These are phyloP conservation scores for Botrytis galanthina DNA, from an alignment of 2,329 filamentous ascomycete species.

Conservation along the genomic window DNA sequence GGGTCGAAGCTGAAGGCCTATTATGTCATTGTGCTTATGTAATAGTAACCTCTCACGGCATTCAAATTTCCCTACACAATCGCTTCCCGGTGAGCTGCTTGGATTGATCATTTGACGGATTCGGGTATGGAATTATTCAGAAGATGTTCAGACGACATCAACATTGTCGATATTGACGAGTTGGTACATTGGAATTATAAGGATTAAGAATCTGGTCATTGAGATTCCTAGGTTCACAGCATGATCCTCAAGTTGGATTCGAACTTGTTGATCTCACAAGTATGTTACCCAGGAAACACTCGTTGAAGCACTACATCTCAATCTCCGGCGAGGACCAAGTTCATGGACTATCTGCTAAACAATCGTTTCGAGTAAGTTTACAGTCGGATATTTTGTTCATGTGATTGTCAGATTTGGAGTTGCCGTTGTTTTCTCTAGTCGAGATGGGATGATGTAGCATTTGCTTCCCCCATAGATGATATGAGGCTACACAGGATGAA, in stretches of 20 bases:
- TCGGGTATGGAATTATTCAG: neutral
- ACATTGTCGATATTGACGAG: neutral
- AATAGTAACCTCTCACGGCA: neutral
- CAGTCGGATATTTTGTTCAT: too few relatives aligned
- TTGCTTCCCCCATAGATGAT: too few relatives aligned
- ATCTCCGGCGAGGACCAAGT: neutral
- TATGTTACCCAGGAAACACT: neutral
- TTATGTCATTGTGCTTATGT: conserved; percentile 13
- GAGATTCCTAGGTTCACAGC: neutral
- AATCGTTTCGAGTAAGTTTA: too few relatives aligned
- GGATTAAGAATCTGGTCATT: neutral
- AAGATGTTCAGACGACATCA: too few relatives aligned
- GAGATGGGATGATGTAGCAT: too few relatives aligned
- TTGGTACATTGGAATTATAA: neutral
- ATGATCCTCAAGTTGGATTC: neutral
- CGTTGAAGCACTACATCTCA: too few relatives aligned
- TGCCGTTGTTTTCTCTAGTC: too few relatives aligned
- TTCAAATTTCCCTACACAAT: neutral
- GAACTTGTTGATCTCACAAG: neutral
- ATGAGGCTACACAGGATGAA: too few relatives aligned
- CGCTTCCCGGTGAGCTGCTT: neutral
- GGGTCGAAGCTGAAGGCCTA: neutral
- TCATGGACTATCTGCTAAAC: too few relatives aligned
- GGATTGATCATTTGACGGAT: neutral
- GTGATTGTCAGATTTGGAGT: too few relatives aligned